Conservation (phyloP, 345 rosid species). For the Psidium guajava region DNA sequence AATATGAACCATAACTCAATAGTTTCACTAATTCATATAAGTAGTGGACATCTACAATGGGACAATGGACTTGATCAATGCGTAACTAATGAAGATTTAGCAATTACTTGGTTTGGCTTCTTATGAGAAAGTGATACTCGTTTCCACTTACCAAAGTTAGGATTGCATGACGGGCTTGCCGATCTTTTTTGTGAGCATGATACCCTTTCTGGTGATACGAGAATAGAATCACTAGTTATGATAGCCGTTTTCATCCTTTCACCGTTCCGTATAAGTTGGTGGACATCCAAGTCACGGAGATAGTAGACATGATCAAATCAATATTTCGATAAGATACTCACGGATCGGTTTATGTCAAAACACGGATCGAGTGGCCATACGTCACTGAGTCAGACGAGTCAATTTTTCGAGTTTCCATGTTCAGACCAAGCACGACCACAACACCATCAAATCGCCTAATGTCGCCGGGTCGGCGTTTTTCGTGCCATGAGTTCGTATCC, state of each 20-base stretch:
- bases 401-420: not conserved
- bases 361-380: too few species aligned
- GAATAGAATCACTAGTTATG: accelerated
- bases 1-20: too few species aligned
- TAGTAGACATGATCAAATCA: accelerated
- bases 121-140: too few species aligned
- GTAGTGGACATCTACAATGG: too few species aligned
- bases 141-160: too few species aligned
- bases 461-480: not conserved
- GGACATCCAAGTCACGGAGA: not conserved
- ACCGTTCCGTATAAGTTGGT: accelerated
- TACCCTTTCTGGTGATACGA: too few species aligned
- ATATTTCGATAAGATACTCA: not conserved
- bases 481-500: not conserved
- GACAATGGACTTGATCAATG: too few species aligned
- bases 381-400: not conserved
- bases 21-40: too few species aligned
- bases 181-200: too few species aligned
- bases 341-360: not conserved
- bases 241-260: accelerated
- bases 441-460: not conserved
- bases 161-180: too few species aligned
- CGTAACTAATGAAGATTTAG: not conserved
- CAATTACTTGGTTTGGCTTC: too few species aligned
- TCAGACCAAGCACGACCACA: not conserved